phyloP scores from a whole-genome alignment of 768 basidiomycete species.

The Boletus rubroflammeus region DNA sequence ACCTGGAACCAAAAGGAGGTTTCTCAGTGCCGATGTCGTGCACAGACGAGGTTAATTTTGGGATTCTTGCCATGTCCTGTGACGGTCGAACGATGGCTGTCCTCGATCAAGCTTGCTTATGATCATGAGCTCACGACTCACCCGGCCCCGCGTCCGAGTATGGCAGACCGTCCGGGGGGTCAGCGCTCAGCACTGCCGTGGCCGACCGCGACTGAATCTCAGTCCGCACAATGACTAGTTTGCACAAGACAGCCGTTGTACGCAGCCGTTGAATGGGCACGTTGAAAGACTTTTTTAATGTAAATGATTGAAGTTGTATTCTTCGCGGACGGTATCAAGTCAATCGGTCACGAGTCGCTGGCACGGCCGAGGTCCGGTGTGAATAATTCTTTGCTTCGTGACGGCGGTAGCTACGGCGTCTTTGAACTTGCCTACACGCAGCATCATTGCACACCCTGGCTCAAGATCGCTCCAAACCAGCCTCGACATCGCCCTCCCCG shows the following conservation, averaged over 20 bases:
- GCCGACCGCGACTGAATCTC: neutral
- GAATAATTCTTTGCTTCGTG: neutral
- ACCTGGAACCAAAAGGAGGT: conserved; percentile 74
- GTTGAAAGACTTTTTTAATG: neutral
- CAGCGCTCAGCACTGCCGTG: neutral
- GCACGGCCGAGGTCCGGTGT: conserved; percentile 3
- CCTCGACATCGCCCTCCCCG: neutral
- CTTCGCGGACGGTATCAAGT: too few species aligned
- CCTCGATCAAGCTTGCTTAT: neutral
- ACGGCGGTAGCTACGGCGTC: neutral
- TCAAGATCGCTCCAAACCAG: neutral
- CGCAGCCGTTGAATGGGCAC: neutral
- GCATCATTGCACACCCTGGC: neutral
- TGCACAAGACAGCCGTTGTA: neutral
- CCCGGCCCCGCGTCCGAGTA: neutral
- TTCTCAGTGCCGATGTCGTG: conserved; percentile 51
- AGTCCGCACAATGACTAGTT: neutral
- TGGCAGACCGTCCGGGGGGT: neutral
- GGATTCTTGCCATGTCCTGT: conserved; percentile 18
- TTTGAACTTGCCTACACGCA: conserved; percentile 1
- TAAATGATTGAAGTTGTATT: neutral
- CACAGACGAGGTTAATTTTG: conserved; percentile 57
- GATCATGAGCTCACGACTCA: neutral
- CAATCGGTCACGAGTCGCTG: neutral
- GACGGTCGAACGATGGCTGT: neutral